Evolutionary conservation across 1,139 yeast species (phyloP).

Genomic region (Pichia kudriavzevii): DNA sequence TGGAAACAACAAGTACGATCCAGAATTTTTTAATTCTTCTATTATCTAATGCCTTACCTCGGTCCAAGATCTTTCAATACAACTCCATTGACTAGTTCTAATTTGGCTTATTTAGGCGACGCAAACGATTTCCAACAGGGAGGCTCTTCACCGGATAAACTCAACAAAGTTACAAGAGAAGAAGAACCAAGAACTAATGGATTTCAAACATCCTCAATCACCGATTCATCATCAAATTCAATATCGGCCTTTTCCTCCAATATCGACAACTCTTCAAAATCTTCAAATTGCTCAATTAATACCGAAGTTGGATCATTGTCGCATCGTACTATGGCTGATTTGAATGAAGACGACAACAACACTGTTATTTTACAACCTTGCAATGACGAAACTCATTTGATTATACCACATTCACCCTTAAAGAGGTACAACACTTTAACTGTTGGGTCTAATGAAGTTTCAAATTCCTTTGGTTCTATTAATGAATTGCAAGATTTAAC

Average conservation of each 20-base stretch:
- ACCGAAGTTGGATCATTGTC: conserved; percentile 6
- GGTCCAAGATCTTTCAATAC: conserved; percentile 29
- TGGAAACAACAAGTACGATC: background rate
- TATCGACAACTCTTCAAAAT: conserved; percentile 5
- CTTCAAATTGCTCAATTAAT: conserved; percentile 12
- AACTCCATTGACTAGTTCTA: conserved; percentile 25
- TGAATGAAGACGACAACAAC: conserved; percentile 14
- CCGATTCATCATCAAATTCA: conserved; percentile 1
- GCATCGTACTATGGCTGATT: conserved; percentile 6
- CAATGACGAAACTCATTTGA: conserved; percentile 2
- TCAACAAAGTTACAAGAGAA: no score
- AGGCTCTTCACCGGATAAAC: no score
- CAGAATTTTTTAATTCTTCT: no score
- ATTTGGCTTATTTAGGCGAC: conserved; percentile 13
- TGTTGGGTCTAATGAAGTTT: conserved; percentile 1
- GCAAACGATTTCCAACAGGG: no score
- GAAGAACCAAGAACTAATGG: no score
- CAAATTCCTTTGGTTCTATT: no score
- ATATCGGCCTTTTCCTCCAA: conserved; percentile 2
- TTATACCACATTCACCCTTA: conserved; percentile 8
- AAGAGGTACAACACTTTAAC: conserved; percentile 6
- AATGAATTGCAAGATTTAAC: no score
- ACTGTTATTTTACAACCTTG: conserved; percentile 27
- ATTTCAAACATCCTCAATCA: background rate
- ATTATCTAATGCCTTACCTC: conserved; percentile 24